Evolutionary conservation across 192 early-diverging fungal species (phyloP).

Genomic region (Thamnidium elegans): DNA sequence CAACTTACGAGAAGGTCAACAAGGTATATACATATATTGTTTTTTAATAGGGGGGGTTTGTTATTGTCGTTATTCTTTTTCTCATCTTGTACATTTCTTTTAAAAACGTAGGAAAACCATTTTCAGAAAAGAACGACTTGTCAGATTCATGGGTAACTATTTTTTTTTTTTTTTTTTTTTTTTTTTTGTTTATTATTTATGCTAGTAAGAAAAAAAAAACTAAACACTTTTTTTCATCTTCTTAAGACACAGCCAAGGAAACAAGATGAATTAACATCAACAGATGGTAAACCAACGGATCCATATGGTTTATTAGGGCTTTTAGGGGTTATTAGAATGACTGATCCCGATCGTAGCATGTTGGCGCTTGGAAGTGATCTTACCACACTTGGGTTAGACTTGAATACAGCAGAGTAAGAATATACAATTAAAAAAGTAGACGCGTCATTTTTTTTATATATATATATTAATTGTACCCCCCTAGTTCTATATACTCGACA

Average conservation of each 20-base stretch:
- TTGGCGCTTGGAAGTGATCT: constrained; percentile 90
- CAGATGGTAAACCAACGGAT: constrained; percentile 40
- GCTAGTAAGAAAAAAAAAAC: constrained; percentile 1
- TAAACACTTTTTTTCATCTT: not conserved
- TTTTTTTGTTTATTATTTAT: not conserved
- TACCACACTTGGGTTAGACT: constrained; percentile 77
- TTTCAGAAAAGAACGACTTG: constrained; percentile 15
- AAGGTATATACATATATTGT: not conserved
- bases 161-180: too few species aligned
- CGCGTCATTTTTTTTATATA: not conserved
- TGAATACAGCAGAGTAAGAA: constrained; percentile 68
- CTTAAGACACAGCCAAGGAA: constrained; percentile 9
- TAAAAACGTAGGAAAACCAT: not conserved
- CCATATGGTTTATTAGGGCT: constrained; percentile 86
- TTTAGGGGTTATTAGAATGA: constrained; percentile 76
- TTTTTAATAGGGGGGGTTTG: not conserved
- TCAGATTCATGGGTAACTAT: constrained; percentile 11
- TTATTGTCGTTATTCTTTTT: not conserved
- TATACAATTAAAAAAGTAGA: not conserved
- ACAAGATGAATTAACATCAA: not conserved
- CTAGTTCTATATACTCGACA: constrained; percentile 70
- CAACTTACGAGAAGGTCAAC: constrained; percentile 16
- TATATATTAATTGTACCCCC: not conserved
- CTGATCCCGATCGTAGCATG: constrained; percentile 73
- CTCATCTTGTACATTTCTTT: too few species aligned